Percentiles rank a stretch among this genome's conserved stretches.
Conservation (phyloP, 2,329 filamentous ascomycete species). For the Tolypocladium ovalisporum region DNA sequence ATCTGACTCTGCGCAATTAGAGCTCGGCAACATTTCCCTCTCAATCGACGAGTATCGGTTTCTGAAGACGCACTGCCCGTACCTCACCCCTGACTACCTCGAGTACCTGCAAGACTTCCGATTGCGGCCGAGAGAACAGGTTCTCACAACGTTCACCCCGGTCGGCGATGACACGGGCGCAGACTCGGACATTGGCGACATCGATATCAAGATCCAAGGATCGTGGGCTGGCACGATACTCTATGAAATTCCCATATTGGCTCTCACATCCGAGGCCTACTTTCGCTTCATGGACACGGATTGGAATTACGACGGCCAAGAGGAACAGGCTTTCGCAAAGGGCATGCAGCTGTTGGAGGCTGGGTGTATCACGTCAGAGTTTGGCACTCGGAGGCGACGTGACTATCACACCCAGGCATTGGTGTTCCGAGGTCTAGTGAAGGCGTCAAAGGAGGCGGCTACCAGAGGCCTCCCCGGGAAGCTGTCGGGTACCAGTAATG, state of each 20-base stretch:
- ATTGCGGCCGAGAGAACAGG: slow-evolving; percentile 70
- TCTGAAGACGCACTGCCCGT: slow-evolving; percentile 67
- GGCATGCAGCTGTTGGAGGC: slow-evolving; percentile 65
- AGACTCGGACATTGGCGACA: slow-evolving; percentile 59
- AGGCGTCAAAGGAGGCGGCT: slow-evolving; percentile 61
- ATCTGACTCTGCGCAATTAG: slow-evolving; percentile 31
- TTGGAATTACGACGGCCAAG: slow-evolving; percentile 81
- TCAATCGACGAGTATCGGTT: slow-evolving; percentile 71
- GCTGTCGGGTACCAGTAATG: slow-evolving; percentile 86
- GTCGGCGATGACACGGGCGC: slow-evolving; percentile 45
- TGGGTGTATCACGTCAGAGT: slow-evolving; percentile 87
- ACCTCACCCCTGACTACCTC: slow-evolving; percentile 69
- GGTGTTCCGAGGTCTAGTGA: slow-evolving; percentile 76
- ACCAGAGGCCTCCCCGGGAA: slow-evolving; percentile 57
- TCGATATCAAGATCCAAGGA: slow-evolving; percentile 68
- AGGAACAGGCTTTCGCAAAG: slow-evolving; percentile 76
- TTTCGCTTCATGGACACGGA: slow-evolving; percentile 94
- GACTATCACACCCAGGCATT: slow-evolving; percentile 93
- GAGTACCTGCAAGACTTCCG: slow-evolving; percentile 72
- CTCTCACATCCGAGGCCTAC: slow-evolving; percentile 88
- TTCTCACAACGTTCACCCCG: slow-evolving; percentile 56
- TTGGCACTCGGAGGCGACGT: slow-evolving; percentile 77
- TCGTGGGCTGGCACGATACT: slow-evolving; percentile 92
- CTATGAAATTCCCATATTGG: slow-evolving; percentile 91
- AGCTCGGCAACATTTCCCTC: slow-evolving; percentile 72